These are phyloP conservation scores for Paecilomyces variotii DNA, from an alignment of 2,329 filamentous ascomycete genomes.

Conservation along the genomic window DNA sequence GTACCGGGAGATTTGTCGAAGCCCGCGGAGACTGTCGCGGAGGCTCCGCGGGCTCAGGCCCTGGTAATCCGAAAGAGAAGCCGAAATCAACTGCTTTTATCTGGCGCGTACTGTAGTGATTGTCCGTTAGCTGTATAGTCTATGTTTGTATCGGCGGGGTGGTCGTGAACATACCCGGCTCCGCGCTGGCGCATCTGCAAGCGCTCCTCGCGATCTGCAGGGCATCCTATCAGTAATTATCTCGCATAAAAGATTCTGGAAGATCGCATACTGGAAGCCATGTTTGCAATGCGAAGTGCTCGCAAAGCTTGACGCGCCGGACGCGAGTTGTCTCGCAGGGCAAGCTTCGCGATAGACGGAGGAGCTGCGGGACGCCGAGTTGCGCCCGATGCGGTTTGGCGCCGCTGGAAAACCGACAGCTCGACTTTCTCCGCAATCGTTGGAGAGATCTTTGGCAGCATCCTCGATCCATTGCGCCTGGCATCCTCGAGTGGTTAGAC, in stretches of 20 bases:
- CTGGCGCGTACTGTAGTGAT: conserved; percentile 36
- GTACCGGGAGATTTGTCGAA: conserved; percentile 10
- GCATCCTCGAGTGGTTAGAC: not conserved
- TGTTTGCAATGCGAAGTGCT: conserved; percentile 19
- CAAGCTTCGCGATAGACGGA: not conserved
- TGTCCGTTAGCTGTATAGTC: conserved; percentile 13
- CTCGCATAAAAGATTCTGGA: not conserved
- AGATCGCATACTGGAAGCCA: conserved; percentile 31
- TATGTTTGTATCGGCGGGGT: conserved; percentile 12
- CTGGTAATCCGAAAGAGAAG: conserved; percentile 38
- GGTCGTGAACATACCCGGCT: conserved; percentile 41
- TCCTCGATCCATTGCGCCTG: not conserved
- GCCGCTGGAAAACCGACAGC: conserved; percentile 4
- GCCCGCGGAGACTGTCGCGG: conserved; percentile 17
- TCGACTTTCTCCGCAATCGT: conserved; percentile 3
- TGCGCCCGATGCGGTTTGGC: conserved; percentile 15
- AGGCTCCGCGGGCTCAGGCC: conserved; percentile 15
- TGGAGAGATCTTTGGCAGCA: not conserved
- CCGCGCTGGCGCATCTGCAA: conserved; percentile 51
- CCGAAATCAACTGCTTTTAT: conserved; percentile 43
- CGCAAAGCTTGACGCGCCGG: conserved; percentile 23
- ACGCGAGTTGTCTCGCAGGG: conserved; percentile 13
- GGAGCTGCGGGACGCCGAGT: conserved; percentile 4
- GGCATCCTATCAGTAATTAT: conserved; percentile 2
- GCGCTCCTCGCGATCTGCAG: conserved; percentile 45